Base-by-base conservation (phyloP, 768 basidiomycete species). In the Coprinellus aureogranulatus region DNA sequence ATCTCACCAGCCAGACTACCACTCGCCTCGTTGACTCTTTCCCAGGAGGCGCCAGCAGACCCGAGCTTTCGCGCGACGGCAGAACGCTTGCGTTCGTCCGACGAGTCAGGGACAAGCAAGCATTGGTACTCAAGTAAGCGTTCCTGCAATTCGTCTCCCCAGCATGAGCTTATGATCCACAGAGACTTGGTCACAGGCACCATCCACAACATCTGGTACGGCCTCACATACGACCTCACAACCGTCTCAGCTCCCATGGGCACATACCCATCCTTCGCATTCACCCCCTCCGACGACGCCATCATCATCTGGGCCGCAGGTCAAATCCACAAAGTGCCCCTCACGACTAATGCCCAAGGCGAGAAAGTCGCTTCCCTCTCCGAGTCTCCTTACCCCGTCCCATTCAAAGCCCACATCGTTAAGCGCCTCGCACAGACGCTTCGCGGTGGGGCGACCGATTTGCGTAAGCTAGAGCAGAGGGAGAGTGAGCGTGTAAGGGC, bases 251-350 rank as follows among this genome's bases (percentile, higher is more conserved):
- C 88, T 14, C 88, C 89, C 0, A 89, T 89, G 87, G 87, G 88
- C 11, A 90, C 88, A 40, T 90, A 90, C 62, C 89, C 88, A 0
- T 85, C 87, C 1, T 90, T 87, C 64, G 78, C 88, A 9, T 90
- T 90, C 68, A 79, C 84, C 0, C 85, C 84, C 0, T 69, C 72
- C 18, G 82, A 83, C 59, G 75, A 80, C 56, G 84, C 81, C 1
- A 71, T 90, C 53, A 76, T 90, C 60, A 85, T 90, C 56, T 90
- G 88, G 88, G 86, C 88, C 3, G 81, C 85, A 1, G 88, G 88
- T 2, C 81, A 87, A 57, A 88, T 90, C 25, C 82, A 84, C 66
- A 75, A 73, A 14, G 76, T 90, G 11, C 87, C 88, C 16, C 70
- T 89, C 27, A 61, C 72, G 4, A 66, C 65, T n/a, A 87, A 87